Conservation (phyloP, 2,329 filamentous ascomycete species). For the Beauveria varroae region DNA sequence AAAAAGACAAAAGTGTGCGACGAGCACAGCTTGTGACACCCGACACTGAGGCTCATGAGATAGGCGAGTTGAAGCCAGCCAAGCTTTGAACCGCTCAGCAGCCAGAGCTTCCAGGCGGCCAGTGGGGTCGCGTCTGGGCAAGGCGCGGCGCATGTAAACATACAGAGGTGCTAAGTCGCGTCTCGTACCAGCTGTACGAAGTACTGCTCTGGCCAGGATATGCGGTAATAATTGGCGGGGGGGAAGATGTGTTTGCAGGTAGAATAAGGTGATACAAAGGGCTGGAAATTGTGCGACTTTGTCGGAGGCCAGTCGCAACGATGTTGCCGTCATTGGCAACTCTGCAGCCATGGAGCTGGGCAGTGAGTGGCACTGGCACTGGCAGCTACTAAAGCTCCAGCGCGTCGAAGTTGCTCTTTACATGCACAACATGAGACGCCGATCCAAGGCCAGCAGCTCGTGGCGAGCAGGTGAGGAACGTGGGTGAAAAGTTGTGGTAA, state of each 20-base stretch:
- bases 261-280: background rate
- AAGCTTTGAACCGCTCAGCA: background rate
- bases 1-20: background rate
- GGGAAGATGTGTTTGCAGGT: background rate
- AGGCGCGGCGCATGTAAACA: slow-evolving; percentile 10
- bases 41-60: background rate
- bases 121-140: background rate
- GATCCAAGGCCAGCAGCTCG: background rate
- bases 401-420: background rate
- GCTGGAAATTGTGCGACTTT: too few species aligned
- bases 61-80: background rate
- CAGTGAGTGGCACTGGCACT: background rate
- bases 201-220: background rate
- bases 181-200: background rate
- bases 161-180: slow-evolving; percentile 5
- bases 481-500: background rate
- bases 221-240: background rate
- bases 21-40: background rate
- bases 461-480: background rate
- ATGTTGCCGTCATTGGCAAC: background rate
- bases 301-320: background rate
- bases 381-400: background rate
- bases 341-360: background rate
- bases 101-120: slow-evolving; percentile 16
- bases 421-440: background rate